Evolutionary conservation across 139 green algal species (phyloP).

Genomic region (Chlorella sp.): DNA sequence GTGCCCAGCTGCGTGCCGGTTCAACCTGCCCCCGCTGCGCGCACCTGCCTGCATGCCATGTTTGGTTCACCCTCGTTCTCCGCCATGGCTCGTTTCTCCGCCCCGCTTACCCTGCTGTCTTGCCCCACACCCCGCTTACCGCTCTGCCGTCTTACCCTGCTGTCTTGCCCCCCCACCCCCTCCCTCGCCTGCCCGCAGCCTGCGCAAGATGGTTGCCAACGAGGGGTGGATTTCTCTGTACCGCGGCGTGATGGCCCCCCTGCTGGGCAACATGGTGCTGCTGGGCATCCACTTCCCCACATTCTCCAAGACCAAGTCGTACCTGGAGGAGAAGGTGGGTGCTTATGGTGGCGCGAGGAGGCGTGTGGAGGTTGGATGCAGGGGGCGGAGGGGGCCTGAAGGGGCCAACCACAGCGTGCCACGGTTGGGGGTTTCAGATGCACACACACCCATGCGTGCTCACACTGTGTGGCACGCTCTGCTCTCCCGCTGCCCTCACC

Average conservation of each 20-base stretch:
- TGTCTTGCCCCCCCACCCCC: neutral
- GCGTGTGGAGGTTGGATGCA: neutral
- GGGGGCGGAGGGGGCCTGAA: no score
- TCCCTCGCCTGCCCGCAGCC: neutral
- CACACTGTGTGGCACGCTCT: neutral
- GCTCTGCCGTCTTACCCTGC: neutral
- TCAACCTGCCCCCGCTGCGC: no score
- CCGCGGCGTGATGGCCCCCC: conserved; percentile 11
- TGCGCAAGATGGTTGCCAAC: conserved; percentile 21
- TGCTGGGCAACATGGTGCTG: conserved; percentile 30
- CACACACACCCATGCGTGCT: neutral
- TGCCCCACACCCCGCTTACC: no score
- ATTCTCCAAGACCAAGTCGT: conserved; percentile 15
- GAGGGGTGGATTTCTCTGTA: conserved; percentile 11
- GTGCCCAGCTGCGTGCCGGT: no score
- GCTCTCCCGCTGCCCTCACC: neutral
- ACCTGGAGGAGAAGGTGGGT: neutral
- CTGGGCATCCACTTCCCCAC: conserved; percentile 30
- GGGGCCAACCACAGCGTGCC: no score
- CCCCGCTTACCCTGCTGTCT: no score
- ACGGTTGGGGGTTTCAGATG: no score
- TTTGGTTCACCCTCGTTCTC: no score
- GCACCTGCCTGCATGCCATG: no score
- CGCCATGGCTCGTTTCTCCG: no score
- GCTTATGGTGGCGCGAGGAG: neutral